These are phyloP conservation scores for Gyromitra esculenta DNA, from an alignment of 2,329 filamentous ascomycete genomes.

Conservation along the genomic window DNA sequence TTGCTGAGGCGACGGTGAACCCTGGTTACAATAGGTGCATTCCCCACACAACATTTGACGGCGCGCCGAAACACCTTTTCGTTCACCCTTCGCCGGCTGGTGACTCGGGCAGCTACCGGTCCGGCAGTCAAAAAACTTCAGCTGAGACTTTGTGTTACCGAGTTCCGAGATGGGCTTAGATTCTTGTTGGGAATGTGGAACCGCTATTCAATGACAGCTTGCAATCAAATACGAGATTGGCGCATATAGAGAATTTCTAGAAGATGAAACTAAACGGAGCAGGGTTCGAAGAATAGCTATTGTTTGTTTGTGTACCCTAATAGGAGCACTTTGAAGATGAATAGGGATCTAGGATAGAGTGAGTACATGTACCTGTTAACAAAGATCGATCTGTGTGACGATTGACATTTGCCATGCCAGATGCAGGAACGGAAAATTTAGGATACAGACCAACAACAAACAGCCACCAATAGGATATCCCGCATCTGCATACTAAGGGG, in stretches of 20 bases:
- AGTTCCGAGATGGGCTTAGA: constrained; percentile 7
- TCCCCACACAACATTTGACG: not conserved
- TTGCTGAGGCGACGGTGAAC: constrained; percentile 16
- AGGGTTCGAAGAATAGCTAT: constrained; percentile 2
- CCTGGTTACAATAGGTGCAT: not conserved
- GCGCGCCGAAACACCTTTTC: not conserved
- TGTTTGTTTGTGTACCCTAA: constrained; percentile 25
- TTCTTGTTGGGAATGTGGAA: constrained; percentile 30
- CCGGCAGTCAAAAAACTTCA: constrained; percentile 13
- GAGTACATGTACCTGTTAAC: constrained; percentile 7
- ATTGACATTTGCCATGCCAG: constrained; percentile 16
- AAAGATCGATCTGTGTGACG: constrained; percentile 45
- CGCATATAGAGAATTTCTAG: constrained; percentile 5
- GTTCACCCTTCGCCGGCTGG: not conserved
- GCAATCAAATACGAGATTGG: constrained; percentile 18
- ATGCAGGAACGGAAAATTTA: constrained; percentile 44
- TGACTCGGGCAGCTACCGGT: constrained; percentile 2
- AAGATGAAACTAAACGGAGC: constrained; percentile 21
- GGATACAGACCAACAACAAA: constrained; percentile 23
- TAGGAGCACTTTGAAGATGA: constrained; percentile 11
- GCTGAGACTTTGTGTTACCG: constrained; percentile 11
- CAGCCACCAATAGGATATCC: constrained; percentile 25
- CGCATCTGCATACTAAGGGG: constrained; percentile 18
- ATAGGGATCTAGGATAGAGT: constrained; percentile 21
- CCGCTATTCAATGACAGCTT: constrained; percentile 3